Evolutionary conservation across 495 filamentous ascomycete species (phyloP).

Genomic region (Podospora comata): DNA sequence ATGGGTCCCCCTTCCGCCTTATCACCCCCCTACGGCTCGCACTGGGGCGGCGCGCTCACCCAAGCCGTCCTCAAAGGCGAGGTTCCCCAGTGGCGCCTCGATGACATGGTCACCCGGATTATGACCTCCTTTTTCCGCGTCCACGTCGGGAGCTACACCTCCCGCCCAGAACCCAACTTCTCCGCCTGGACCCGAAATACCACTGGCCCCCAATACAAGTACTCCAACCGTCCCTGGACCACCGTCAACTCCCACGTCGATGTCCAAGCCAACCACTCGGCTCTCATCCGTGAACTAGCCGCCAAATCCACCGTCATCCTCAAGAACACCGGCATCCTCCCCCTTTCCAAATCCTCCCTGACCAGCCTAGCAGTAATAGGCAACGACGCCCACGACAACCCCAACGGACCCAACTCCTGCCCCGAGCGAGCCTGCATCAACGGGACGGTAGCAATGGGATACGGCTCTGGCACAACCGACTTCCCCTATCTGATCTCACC

Average conservation of each 20-base stretch:
- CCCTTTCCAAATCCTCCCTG: constrained; percentile 44
- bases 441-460: constrained; percentile 55
- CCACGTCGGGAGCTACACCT: constrained; percentile 61
- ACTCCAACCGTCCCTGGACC: constrained; percentile 53
- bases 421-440: constrained; percentile 49
- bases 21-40: constrained; percentile 44
- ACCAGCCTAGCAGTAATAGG: constrained; percentile 58
- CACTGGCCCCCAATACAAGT: constrained; percentile 61
- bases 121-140: constrained; percentile 86
- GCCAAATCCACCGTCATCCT: constrained; percentile 59
- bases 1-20: constrained; percentile 32
- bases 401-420: constrained; percentile 44
- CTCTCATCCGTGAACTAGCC: constrained; percentile 54
- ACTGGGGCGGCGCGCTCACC: constrained; percentile 73
- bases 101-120: constrained; percentile 87
- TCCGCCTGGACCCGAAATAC: constrained; percentile 80
- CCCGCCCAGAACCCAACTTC: constrained; percentile 70
- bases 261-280: constrained; percentile 49
- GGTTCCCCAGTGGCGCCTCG: constrained; percentile 72
- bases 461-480: constrained; percentile 57
- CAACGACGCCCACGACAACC: constrained; percentile 56
- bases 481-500: constrained; percentile 66
- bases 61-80: constrained; percentile 70
- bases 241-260: constrained; percentile 64
- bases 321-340: constrained; percentile 54